phyloP scores from a whole-genome alignment of 1,284 basidiomycete species.

The Papiliotrema fonsecae region DNA sequence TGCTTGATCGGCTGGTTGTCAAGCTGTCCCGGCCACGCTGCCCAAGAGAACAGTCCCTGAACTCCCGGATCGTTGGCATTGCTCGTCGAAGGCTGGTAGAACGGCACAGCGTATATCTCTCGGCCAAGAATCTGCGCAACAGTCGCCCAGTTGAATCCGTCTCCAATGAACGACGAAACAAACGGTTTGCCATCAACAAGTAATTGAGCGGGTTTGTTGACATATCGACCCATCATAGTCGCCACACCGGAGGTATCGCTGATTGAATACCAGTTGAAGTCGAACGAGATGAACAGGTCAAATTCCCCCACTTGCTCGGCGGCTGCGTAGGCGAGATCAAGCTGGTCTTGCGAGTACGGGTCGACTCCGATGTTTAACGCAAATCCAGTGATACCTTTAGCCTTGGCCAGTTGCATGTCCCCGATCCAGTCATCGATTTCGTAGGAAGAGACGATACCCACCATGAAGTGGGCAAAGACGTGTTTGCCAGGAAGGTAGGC shows the following conservation, averaged over 20 bases:
- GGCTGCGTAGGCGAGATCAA: slow-evolving; percentile 40
- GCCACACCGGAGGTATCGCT: slow-evolving; percentile 18
- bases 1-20: slow-evolving; percentile 36
- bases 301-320: slow-evolving; percentile 31
- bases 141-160: slow-evolving; percentile 39
- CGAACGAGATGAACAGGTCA: slow-evolving; percentile 44
- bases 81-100: slow-evolving; percentile 27
- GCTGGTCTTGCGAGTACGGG: slow-evolving; percentile 34
- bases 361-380: slow-evolving; percentile 47
- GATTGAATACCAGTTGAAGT: slow-evolving; percentile 45
- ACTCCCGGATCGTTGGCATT: slow-evolving; percentile 25
- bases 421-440: slow-evolving; percentile 26
- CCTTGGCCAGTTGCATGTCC: slow-evolving; percentile 40
- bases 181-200: slow-evolving; percentile 39
- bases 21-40: slow-evolving; percentile 39
- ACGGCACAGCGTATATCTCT: slow-evolving; percentile 40
- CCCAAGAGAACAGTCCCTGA: slow-evolving; percentile 41
- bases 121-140: slow-evolving; percentile 23
- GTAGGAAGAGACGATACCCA: slow-evolving; percentile 40
- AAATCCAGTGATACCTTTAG: slow-evolving; percentile 42
- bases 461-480: slow-evolving; percentile 46
- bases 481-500: slow-evolving; percentile 18
- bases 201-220: slow-evolving; percentile 26
- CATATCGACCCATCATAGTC: slow-evolving; percentile 28
- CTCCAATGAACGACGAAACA: slow-evolving; percentile 44